Conservation (phyloP, 495 filamentous ascomycete genomes). For the Neohortaea acidophila region DNA sequence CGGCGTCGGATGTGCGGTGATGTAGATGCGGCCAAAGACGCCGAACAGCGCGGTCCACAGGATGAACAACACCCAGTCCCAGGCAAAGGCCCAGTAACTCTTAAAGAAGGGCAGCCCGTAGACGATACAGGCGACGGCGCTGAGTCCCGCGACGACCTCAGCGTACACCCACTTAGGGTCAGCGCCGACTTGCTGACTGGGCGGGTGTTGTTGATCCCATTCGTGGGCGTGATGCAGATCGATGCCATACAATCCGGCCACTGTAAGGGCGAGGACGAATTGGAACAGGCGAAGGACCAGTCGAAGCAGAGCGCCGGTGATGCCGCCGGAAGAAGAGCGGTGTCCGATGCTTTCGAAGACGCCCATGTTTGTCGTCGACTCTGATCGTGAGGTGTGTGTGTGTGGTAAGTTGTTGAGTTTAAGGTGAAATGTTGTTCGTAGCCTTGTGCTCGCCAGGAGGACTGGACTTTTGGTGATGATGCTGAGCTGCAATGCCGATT, state of each 20-base stretch:
- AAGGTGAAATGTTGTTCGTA: background rate
- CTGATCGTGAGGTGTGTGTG: background rate
- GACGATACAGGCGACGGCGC: conserved; percentile 43
- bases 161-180: conserved; percentile 70
- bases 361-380: conserved; percentile 4
- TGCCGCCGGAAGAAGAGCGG: conserved; percentile 8
- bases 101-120: conserved; percentile 49
- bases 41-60: conserved; percentile 73
- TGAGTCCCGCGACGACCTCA: conserved; percentile 42
- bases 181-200: too few species aligned
- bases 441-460: background rate
- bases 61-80: conserved; percentile 56
- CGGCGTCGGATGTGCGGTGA: conserved; percentile 46
- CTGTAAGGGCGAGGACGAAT: conserved; percentile 56
- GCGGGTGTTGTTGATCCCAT: conserved; percentile 23
- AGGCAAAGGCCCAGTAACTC: conserved; percentile 41
- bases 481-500: background rate
- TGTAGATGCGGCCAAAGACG: conserved; percentile 61
- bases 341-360: conserved; percentile 8
- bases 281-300: conserved; percentile 50
- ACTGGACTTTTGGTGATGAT: background rate
- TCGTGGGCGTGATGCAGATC: conserved; percentile 49
- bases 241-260: conserved; percentile 63
- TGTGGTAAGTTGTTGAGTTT: background rate
- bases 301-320: conserved; percentile 19